Base-by-base conservation (phyloP, 2,329 filamentous ascomycete species). In the Pestalotiopsis sp. region DNA sequence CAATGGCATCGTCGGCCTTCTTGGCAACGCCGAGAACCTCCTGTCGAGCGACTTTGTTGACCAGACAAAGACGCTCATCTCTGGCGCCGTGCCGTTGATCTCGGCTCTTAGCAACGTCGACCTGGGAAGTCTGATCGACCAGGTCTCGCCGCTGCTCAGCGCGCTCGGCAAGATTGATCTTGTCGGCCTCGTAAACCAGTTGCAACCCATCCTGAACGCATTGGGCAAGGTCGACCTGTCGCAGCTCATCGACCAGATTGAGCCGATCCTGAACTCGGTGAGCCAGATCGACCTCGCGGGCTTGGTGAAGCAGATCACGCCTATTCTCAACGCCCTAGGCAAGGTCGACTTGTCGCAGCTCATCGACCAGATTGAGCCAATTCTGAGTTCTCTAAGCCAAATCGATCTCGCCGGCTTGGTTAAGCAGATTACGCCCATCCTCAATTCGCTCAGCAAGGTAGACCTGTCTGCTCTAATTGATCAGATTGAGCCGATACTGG, bases 221-320 rank as follows among this genome's bases (percentile, higher is more conserved):
- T 61, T 78, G 1, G 67, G 69, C 1, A 70, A 74, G 5, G 62
- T 75, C 1, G 72, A 79, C n/a, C 68, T 80, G 13, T 70, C 74
- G 17, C 69, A 70, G 12, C 68, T 80, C 0, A 66, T 80, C 2
- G 68, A 73, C 23, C 75, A 76, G 63, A 31, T 77, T 17, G 20
- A 72, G 20, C 60, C 60, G 4, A 38, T 63, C 14, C n/a, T 63
- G 31, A 63, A 36, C 17, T 36, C 60, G 3, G 73, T 81, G 23
- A 77, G 80, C 56, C 78, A 82, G 72, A 79, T 81, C 41, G 77
- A 82, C 62, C 78, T 80, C 0, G 76, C 77, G 4, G 76, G 76
- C 0, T 74, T 82, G 13, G 73, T 82, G 12, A 72, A 73, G 1
- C 78, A 79, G 4, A 77, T 80, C 1, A 74, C 77, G 6, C 79